Evolutionary conservation across 2,329 filamentous ascomycete genomes (phyloP).

Genomic region (Plectosphaerella cucumerina): DNA sequence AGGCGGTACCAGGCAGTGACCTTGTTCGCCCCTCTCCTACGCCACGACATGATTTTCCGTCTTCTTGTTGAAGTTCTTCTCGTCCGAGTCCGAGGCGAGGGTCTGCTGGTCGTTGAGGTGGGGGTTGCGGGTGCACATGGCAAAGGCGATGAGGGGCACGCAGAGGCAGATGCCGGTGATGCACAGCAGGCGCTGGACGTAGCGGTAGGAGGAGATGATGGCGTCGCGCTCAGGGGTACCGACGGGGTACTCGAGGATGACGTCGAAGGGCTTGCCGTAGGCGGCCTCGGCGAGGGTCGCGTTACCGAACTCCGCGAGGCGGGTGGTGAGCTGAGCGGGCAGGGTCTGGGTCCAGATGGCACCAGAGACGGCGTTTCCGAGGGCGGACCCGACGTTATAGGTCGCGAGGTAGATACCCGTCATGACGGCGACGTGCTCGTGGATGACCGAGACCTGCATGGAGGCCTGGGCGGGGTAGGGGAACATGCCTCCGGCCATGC

Average conservation of each 20-base stretch:
- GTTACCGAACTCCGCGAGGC: constrained; percentile 25
- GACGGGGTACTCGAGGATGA: constrained; percentile 29
- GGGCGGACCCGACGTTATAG: constrained; percentile 59
- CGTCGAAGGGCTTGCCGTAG: constrained; percentile 30
- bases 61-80: neutral
- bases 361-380: constrained; percentile 57
- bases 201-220: constrained; percentile 39
- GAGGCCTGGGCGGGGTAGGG: constrained; percentile 43
- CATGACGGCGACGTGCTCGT: constrained; percentile 57
- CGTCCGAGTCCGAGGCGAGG: constrained; percentile 24
- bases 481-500: constrained; percentile 61
- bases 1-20: too few species aligned
- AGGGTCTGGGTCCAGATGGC: constrained; percentile 59
- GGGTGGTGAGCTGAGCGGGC: constrained; percentile 34
- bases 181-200: constrained; percentile 40
- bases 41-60: neutral
- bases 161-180: constrained; percentile 46
- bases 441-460: constrained; percentile 35
- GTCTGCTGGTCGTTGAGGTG: constrained; percentile 41
- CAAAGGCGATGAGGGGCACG: constrained; percentile 42
- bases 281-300: constrained; percentile 27
- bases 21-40: neutral
- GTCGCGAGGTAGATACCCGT: constrained; percentile 58
- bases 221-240: constrained; percentile 37
- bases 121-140: constrained; percentile 37